These are phyloP conservation scores for Diaporthe aspalathi DNA, from an alignment of 2,329 filamentous ascomycete genomes.

Conservation along the genomic window DNA sequence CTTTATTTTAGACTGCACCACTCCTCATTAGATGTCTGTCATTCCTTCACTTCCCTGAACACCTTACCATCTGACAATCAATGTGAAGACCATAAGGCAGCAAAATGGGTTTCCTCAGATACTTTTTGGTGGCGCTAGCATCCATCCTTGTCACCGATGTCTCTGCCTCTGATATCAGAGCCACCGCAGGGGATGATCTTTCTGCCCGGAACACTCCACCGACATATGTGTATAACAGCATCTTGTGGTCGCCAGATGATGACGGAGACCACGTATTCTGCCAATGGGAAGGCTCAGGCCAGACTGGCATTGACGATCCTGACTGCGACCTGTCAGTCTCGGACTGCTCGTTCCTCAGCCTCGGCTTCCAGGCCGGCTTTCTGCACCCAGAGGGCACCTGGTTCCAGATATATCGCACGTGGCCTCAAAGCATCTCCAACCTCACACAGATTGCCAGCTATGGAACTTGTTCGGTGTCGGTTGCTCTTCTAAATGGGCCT, in stretches of 20 bases:
- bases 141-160: not conserved
- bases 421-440: not conserved
- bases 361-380: not conserved
- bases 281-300: not conserved
- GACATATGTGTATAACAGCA: not conserved
- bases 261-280: not conserved
- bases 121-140: not conserved
- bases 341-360: conserved; percentile 2
- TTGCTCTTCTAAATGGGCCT: not conserved
- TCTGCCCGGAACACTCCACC: not conserved
- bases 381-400: not conserved
- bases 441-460: not conserved
- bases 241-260: not conserved
- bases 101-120: not conserved
- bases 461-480: not conserved
- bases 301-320: not conserved
- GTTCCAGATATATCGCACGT: not conserved
- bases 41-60: not conserved
- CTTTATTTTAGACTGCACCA: not conserved
- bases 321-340: not conserved
- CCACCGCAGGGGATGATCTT: not conserved
- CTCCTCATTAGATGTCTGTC: not conserved
- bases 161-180: not conserved
- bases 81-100: not conserved
- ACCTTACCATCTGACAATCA: not conserved